Conservation (phyloP, 306 rosid species). For the Vachellia collinsii region DNA sequence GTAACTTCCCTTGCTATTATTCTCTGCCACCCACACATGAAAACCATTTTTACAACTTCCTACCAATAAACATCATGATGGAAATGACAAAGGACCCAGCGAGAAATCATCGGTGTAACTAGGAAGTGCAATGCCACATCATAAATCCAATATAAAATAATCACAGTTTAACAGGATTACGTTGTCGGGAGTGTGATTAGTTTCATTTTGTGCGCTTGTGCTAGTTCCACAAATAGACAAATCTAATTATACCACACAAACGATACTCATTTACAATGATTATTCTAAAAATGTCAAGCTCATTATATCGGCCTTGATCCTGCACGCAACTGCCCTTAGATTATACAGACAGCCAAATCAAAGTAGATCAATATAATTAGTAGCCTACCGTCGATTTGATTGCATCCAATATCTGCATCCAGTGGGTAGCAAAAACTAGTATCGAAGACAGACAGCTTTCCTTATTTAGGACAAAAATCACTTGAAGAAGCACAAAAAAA, state of each 20-base stretch:
- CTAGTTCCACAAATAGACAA: not conserved
- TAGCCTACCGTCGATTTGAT: slow-evolving; percentile 82
- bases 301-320: not conserved
- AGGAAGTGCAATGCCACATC: not conserved
- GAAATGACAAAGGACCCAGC: not conserved
- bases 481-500: slow-evolving; percentile 16
- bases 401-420: slow-evolving; percentile 91
- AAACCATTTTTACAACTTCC: too few relatives aligned
- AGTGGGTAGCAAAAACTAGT: slow-evolving; percentile 7
- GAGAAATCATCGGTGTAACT: not conserved
- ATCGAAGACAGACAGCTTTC: slow-evolving; percentile 28
- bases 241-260: not conserved
- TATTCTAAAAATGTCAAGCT: not conserved
- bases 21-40: too few relatives aligned
- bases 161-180: not conserved
- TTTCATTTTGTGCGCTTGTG: not conserved
- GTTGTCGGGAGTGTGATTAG: not conserved
- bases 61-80: not conserved
- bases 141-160: not conserved
- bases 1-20: too few relatives aligned
- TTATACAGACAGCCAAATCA: not conserved
- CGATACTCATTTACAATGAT: not conserved
- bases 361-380: slow-evolving; percentile 35
- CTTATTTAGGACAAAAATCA: not conserved
- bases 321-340: slow-evolving; percentile 19